Conservation (phyloP, 139 green algal genomes). For the Ettlia oleoabundans region DNA sequence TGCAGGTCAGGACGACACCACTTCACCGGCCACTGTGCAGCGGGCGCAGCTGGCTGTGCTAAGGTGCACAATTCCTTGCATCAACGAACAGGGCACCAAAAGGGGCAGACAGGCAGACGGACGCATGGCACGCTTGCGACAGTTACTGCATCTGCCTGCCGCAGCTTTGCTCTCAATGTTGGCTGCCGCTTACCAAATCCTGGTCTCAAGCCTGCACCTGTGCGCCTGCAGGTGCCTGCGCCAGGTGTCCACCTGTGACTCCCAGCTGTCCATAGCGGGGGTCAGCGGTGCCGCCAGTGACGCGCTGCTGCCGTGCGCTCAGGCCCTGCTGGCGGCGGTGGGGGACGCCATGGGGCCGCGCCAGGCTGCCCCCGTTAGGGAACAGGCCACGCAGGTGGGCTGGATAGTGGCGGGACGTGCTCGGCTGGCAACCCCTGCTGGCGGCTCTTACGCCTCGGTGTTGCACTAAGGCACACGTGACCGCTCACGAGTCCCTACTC, state of each 20-base stretch:
- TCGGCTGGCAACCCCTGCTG: too few relatives aligned
- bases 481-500: neutral
- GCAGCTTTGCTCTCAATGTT: neutral
- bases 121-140: neutral
- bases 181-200: neutral
- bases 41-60: slow-evolving; percentile 57
- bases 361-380: slow-evolving; percentile 42
- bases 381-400: slow-evolving; percentile 49
- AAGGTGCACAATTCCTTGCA: slow-evolving; percentile 20
- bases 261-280: slow-evolving; percentile 1
- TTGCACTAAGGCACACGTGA: neutral
- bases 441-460: neutral
- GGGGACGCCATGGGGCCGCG: slow-evolving; percentile 49
- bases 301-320: slow-evolving; percentile 34
- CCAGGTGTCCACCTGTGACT: neutral
- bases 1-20: slow-evolving; percentile 34
- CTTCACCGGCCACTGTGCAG: slow-evolving; percentile 50
- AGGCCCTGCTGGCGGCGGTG: slow-evolving; percentile 40
- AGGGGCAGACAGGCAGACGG: too few relatives aligned
- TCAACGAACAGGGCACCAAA: neutral
- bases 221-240: slow-evolving; percentile 17
- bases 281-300: slow-evolving; percentile 17
- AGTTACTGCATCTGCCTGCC: neutral
- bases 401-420: neutral
- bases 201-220: too few relatives aligned